Evolutionary conservation across 179 eudicot species (phyloP), one percentile per base, ranked within the genome.

Genomic region (Spergularia azorica): DNA sequence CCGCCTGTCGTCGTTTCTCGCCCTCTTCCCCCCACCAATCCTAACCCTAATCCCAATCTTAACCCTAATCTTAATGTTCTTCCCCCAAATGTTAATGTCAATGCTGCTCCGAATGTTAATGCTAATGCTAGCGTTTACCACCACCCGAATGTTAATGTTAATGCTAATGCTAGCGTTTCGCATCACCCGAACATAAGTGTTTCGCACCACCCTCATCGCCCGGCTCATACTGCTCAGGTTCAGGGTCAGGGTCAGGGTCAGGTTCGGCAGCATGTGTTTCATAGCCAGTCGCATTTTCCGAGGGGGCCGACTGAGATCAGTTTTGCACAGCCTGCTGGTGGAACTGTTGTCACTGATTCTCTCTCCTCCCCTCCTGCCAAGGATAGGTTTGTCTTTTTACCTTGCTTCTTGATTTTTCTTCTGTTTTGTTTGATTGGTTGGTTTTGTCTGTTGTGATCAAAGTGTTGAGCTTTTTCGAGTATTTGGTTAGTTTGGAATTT

Each of bases 261-360:
- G 32, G 32, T 26, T 15, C 70, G 54, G 1, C 74, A 71, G 64
- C 74, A 39, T n/a, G 16, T 71, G 36, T 71, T 71, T 16, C 26
- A 18, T 2, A 57, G 50, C 14, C 76, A 64, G 6, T 72, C 76
- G 3, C 56, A 64, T 63, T 78, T 78, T 46, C 79, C 78, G 4
- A 71, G 72, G 61, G 81, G 83, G 4, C 84, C 86, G 16, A 85
- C 88, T 17, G 84, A 85, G 64, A 85, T 85, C 16, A 78, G 77
- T 9, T 85, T 85, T 18, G 85, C 84, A 15, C 82, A 80, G 65
- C 88, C 88, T 43, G 72, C 74, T 17, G 58, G 72, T 76, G 83
- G 68, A 0, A 63, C 41, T 70, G 75, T 60, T 21, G 62, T 48
- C 16, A 70, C 67, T 48, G 81, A 80, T 26, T 52, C 79, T 70